Percentiles rank a stretch among this genome's conserved stretches.
These are phyloP conservation scores for Termitomyces sp. DNA, from an alignment of 768 basidiomycete genomes.

Conservation along the genomic window DNA sequence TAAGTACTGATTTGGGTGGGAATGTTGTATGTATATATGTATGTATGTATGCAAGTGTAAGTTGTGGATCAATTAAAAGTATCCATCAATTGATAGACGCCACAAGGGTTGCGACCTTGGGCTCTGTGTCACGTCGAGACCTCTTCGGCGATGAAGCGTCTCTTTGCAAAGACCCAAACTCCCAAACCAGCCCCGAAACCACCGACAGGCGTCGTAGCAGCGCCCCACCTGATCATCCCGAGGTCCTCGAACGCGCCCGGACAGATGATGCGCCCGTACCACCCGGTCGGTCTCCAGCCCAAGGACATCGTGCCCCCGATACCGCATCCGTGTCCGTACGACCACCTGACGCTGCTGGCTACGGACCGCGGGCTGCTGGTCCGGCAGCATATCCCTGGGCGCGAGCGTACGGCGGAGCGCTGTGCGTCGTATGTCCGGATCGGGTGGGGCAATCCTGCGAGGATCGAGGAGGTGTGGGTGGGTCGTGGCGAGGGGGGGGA, in stretches of 20 bases:
- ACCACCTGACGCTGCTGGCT: slow-evolving; percentile 56
- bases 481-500: slow-evolving; percentile 27
- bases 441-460: slow-evolving; percentile 51
- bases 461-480: slow-evolving; percentile 43
- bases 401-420: slow-evolving; percentile 12
- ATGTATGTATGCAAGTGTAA: not conserved
- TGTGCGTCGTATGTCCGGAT: slow-evolving; percentile 37
- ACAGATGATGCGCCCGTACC: slow-evolving; percentile 5
- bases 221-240: not conserved
- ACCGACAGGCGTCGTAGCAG: slow-evolving; percentile 11
- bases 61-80: too few species aligned
- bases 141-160: slow-evolving; percentile 16
- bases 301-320: slow-evolving; percentile 60
- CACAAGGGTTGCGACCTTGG: too few species aligned
- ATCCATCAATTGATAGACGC: too few species aligned
- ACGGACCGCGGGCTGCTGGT: slow-evolving; percentile 62
- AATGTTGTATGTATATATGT: not conserved
- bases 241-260: slow-evolving; percentile 11
- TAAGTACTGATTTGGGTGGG: not conserved
- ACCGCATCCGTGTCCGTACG: slow-evolving; percentile 72
- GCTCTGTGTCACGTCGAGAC: not conserved
- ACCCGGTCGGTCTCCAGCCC: slow-evolving; percentile 17
- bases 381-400: slow-evolving; percentile 42
- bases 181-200: slow-evolving; percentile 26
- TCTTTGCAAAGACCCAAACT: slow-evolving; percentile 14